Evolutionary conservation across 495 filamentous ascomycete species (phyloP), one percentile per base, ranked within the genome.

Genomic region (Jackrogersella minutella): DNA sequence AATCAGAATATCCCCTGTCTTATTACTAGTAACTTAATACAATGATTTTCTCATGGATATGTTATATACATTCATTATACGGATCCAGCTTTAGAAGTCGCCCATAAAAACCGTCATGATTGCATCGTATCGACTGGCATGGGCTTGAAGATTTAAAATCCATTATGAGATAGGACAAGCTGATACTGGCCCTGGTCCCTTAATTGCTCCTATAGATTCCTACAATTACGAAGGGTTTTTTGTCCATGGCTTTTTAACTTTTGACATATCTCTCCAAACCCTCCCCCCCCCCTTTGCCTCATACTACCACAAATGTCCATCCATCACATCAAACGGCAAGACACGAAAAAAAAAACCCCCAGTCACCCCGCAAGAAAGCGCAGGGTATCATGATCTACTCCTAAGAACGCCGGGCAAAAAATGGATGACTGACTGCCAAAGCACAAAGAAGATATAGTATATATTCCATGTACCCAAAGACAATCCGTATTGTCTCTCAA

Each of bases 341-440:
- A 14, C 17, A 49, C 21, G 51, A 62, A 46, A 65, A 37, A 11
- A n/a, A n/a, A n/a, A n/a, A n/a, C n/a, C n/a, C n/a, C n/a, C 41
- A 59, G 36, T 26, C 43, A 43, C 61, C 71, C 64, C 68, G 55
- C 64, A 69, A 64, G 55, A 62, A 60, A 51, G 53, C 60, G 68
- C 58, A 71, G 64, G 68, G 68, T 73, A 73, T 71, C 64, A 57
- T 61, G 9, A 44, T 28, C 54, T 53, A 31, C 41, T 49, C 36
- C 56, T 64, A 46, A 33, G 28, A 71, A 71, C 71, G 62, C 71
- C 71, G 14, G 40, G 60, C 62, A 54, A 57, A 66, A 31, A 34
- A 60, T 39, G 13, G 2, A 41, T 61, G 17, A 31, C 51, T 55
- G 5, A 66, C 28, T 56, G n/a, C 16, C 22, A 62, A 60, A 58